A percentile compares a stretch with the other conserved stretches of the same genome.
These are phyloP conservation scores for Leptographium procerum DNA, from an alignment of 2,329 filamentous ascomycete species.

Conservation along the genomic window DNA sequence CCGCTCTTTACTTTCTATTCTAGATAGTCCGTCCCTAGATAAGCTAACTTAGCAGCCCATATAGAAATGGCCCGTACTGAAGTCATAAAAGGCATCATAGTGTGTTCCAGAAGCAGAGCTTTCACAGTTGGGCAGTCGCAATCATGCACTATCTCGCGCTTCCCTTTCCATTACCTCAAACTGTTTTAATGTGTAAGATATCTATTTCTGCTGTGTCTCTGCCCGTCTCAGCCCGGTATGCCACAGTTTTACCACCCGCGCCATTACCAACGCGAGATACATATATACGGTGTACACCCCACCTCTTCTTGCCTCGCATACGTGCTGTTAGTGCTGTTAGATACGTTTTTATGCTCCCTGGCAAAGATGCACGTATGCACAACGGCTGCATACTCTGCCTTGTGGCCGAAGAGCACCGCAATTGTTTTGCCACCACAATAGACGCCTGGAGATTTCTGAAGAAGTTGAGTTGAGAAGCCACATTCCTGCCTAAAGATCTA, in stretches of 20 bases:
- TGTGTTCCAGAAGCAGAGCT: too few relatives aligned
- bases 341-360: not conserved
- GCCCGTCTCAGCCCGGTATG: not conserved
- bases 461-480: too few relatives aligned
- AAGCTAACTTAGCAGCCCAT: too few relatives aligned
- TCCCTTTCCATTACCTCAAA: not conserved
- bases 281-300: not conserved
- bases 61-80: not conserved
- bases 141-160: not conserved
- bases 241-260: not conserved
- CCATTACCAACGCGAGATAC: not conserved
- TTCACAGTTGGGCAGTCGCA: not conserved
- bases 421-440: too few relatives aligned
- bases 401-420: too few relatives aligned
- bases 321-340: too few relatives aligned
- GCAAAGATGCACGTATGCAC: not conserved
- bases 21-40: too few relatives aligned
- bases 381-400: too few relatives aligned
- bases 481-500: too few relatives aligned
- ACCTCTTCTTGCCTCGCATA: too few relatives aligned
- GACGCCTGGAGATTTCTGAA: too few relatives aligned
- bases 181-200: not conserved
- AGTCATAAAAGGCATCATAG: too few relatives aligned
- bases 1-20: not conserved
- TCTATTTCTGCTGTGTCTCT: constrained; percentile 1